phyloP scores from a whole-genome alignment of 2,329 filamentous ascomycete species.

The Myriangium duriaei region DNA sequence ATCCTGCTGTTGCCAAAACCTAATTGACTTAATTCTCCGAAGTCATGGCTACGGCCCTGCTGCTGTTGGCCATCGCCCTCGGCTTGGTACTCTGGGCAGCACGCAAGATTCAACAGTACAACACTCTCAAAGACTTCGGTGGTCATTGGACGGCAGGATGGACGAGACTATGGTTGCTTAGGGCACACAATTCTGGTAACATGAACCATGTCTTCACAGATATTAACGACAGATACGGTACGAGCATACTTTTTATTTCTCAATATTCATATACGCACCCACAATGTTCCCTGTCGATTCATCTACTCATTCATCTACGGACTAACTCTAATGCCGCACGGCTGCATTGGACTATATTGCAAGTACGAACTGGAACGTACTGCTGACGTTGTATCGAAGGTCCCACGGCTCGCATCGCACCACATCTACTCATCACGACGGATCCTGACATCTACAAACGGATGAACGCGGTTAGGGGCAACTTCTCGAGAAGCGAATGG shows the following conservation, averaged over 20 bases:
- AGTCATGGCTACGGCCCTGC: neutral
- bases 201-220: conserved; percentile 27
- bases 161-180: conserved; percentile 27
- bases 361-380: too few relatives aligned
- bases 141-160: conserved; percentile 27
- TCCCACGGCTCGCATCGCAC: conserved; percentile 27
- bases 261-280: too few relatives aligned
- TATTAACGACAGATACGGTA: conserved; percentile 26
- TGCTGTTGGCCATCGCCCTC: conserved; percentile 8
- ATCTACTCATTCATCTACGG: too few relatives aligned
- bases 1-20: too few relatives aligned
- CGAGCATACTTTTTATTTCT: conserved; percentile 11
- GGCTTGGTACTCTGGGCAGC: conserved; percentile 15
- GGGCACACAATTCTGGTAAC: conserved; percentile 23
- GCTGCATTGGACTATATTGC: too few relatives aligned
- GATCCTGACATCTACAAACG: conserved; percentile 26
- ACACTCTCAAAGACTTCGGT: conserved; percentile 23
- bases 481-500: conserved; percentile 25
- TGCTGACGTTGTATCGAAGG: conserved; percentile 17
- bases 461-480: conserved; percentile 27
- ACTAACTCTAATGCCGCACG: too few relatives aligned
- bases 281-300: too few relatives aligned
- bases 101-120: conserved; percentile 20
- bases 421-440: conserved; percentile 25
- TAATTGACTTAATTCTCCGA: too few relatives aligned